Evolutionary conservation across 2,329 filamentous ascomycete species (phyloP).

Genomic region (Aspergillus thermomutatus): DNA sequence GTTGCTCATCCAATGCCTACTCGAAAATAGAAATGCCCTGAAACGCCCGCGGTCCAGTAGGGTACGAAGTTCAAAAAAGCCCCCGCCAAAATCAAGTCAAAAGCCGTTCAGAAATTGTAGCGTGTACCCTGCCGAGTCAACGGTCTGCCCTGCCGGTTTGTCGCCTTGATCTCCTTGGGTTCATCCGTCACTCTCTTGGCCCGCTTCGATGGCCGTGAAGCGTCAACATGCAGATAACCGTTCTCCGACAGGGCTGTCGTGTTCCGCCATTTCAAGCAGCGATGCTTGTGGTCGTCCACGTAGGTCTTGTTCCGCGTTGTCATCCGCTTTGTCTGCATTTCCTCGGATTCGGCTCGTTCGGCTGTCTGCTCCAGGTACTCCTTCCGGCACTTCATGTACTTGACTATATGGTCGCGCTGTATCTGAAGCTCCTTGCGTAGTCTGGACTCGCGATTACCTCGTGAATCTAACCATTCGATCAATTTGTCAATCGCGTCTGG

Average conservation of each 20-base stretch:
- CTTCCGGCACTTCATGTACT: constrained; percentile 76
- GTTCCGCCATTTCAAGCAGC: constrained; percentile 66
- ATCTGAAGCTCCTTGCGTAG: constrained; percentile 79
- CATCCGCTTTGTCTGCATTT: constrained; percentile 50
- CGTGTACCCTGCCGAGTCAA: constrained; percentile 50
- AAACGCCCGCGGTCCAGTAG: background rate
- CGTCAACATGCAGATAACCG: constrained; percentile 60
- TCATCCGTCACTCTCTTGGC: constrained; percentile 44
- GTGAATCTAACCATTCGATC: constrained; percentile 82
- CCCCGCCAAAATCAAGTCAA: constrained; percentile 4
- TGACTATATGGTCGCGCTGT: constrained; percentile 71
- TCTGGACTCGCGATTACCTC: constrained; percentile 80
- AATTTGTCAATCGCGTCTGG: constrained; percentile 73
- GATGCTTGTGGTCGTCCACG: constrained; percentile 53
- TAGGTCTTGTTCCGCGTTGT: constrained; percentile 63
- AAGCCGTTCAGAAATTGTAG: constrained; percentile 40
- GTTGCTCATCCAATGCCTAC: constrained; percentile 6
- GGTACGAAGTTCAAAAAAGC: no score
- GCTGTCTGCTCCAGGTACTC: constrained; percentile 62
- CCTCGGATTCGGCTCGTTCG: constrained; percentile 48
- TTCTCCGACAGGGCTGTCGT: constrained; percentile 55
- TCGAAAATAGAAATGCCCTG: constrained; percentile 3
- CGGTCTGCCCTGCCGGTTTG: constrained; percentile 49
- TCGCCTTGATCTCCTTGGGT: constrained; percentile 37
- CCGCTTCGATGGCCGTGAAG: constrained; percentile 50